Evolutionary conservation across 2,329 filamentous ascomycete species (phyloP), one percentile per base, ranked within the genome.

Genomic region (Sporothrix euskadiensis): DNA sequence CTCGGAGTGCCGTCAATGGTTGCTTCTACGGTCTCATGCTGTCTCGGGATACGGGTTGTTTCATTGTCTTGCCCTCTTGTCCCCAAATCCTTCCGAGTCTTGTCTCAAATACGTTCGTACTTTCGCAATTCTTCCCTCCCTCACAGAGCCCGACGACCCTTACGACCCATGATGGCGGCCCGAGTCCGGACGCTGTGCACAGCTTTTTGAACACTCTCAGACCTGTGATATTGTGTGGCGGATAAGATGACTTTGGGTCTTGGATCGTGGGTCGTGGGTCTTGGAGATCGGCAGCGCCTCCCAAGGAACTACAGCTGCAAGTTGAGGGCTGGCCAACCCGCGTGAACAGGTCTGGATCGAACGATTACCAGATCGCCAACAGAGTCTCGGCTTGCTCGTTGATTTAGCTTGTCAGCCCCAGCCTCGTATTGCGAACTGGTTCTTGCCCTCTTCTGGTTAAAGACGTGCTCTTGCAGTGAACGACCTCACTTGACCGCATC

Each of bases 381-480:
- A 44, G n/a, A 49, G 4, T 9, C 54, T 39, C n/a, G 19, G 19
- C 61, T 19, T 22, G 39, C 44, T 22, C 12, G 22, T 49, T n/a
- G 22, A 41, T 10, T 44, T 57, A 30, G 30, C 19, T 16, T 19
- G n/a, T 63, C 56, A 71, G 69, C 69, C 56, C 57, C 44, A 65
- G 70, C 69, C 70, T 71, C 70, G 57, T 71, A 71, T 71, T 65
- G 57, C 22, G 35, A 35, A 26, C 44, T 39, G 44, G 26, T 30
- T 47, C 70, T 65, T 71, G 59, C 57, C 70, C 39, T 35, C 26
- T 39, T 71, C 56, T 63, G 69, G 69, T 8, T 10, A 52, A 52
- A 39, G 19, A 39, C 26, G 14, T 35, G 16, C 3, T 56, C 26
- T 30, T 59, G 7, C 19, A 35, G 0, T 26, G 12, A 35, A 22